Evolutionary conservation across 768 basidiomycete genomes (phyloP).

Genomic region (Suillus alpinus): DNA sequence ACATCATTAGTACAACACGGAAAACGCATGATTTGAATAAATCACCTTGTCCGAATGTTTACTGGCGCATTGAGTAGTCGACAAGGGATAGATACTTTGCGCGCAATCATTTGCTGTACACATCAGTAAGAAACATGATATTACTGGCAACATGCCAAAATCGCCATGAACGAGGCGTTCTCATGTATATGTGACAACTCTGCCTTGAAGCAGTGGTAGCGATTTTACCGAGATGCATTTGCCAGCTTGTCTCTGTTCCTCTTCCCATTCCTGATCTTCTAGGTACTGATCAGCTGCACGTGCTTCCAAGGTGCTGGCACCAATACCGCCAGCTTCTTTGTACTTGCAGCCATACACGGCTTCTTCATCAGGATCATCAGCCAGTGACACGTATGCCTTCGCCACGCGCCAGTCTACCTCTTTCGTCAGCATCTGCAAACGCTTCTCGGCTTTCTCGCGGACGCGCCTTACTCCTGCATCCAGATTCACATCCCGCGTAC

Average conservation of each 20-base stretch:
- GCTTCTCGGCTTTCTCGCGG: conserved; percentile 56
- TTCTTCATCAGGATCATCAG: conserved; percentile 37
- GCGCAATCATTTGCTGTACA: neutral
- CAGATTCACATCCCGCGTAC: conserved; percentile 34
- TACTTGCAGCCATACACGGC: conserved; percentile 17
- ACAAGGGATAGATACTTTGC: neutral
- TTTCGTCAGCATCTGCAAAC: conserved; percentile 63
- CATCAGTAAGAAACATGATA: neutral
- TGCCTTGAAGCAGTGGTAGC: neutral
- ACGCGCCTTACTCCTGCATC: conserved; percentile 41
- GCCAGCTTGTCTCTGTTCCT: conserved; percentile 31
- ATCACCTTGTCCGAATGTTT: neutral
- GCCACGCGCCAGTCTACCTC: conserved; percentile 67
- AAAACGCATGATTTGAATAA: neutral
- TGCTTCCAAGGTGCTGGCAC: conserved; percentile 35
- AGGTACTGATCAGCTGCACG: conserved; percentile 58
- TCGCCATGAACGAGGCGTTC: neutral
- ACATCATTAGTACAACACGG: neutral
- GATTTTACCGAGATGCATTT: conserved; percentile 5
- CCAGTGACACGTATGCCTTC: conserved; percentile 67
- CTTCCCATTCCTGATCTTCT: conserved; percentile 72
- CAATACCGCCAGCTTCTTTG: conserved; percentile 22
- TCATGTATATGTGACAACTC: neutral
- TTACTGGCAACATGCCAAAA: neutral
- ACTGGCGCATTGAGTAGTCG: neutral